Evolutionary conservation across 1,139 yeast genomes (phyloP).

Genomic region (Sugiyamaella pinicola): DNA sequence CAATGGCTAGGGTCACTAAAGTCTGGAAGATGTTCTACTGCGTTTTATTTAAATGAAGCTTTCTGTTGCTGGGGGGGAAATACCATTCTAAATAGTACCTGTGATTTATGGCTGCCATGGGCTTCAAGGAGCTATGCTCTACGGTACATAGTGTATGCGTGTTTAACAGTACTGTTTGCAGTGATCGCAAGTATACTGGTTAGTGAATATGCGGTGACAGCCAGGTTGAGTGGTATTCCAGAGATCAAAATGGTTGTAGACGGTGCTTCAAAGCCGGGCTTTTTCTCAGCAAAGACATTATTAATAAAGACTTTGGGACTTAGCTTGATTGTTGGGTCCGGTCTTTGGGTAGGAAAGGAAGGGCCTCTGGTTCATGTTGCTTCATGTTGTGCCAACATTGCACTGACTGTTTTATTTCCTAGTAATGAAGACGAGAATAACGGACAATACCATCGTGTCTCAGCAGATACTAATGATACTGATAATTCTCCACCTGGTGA

Average conservation of each 20-base stretch:
- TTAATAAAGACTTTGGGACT: conserved; percentile 56
- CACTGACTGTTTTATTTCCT: conserved; percentile 39
- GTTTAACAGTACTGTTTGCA: conserved; percentile 42
- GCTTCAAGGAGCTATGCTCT: conserved; percentile 40
- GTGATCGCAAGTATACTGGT: conserved; percentile 43
- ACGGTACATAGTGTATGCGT: conserved; percentile 44
- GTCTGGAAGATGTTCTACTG: conserved; percentile 50
- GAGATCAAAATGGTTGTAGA: conserved; percentile 66
- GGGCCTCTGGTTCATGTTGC: conserved; percentile 92
- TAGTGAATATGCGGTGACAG: conserved; percentile 47
- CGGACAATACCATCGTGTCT: neutral
- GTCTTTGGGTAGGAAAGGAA: conserved; percentile 89
- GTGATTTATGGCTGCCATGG: conserved; percentile 51
- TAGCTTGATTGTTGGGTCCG: conserved; percentile 72
- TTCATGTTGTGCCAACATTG: conserved; percentile 59
- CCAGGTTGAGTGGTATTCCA: conserved; percentile 68
- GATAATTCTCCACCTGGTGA: neutral
- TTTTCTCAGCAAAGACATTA: conserved; percentile 53
- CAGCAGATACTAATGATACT: neutral
- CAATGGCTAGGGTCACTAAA: conserved; percentile 67
- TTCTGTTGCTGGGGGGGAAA: conserved; percentile 45
- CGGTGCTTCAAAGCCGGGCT: conserved; percentile 55
- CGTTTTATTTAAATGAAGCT: conserved; percentile 43
- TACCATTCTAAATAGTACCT: conserved; percentile 35
- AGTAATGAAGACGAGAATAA: neutral